A percentile compares a stretch with the other conserved stretches of the same genome.
Conservation (phyloP, 1,284 basidiomycete species). For the Porodaedalea pini region DNA sequence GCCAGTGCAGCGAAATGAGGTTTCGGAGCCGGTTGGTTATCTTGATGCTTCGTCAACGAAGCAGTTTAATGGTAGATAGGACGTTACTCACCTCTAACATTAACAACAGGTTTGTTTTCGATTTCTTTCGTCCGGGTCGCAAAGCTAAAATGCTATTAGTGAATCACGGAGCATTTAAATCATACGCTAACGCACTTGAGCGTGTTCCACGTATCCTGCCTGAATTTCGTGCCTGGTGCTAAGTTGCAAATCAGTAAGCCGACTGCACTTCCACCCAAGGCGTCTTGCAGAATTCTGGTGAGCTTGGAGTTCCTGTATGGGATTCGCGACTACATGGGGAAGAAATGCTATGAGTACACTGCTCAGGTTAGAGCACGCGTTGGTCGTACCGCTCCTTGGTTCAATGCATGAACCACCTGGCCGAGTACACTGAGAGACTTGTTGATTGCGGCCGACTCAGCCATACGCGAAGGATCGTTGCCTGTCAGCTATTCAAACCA, state of each 20-base stretch:
- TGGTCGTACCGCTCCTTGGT: conserved; percentile 58
- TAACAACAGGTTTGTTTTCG: conserved; percentile 72
- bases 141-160: conserved; percentile 46
- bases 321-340: conserved; percentile 54
- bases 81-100: conserved; percentile 57
- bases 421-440: conserved; percentile 78
- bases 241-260: conserved; percentile 81
- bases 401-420: conserved; percentile 80
- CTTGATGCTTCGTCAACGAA: conserved; percentile 30
- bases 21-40: conserved; percentile 52
- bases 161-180: conserved; percentile 1
- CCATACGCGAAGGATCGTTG: conserved; percentile 76
- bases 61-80: conserved; percentile 7
- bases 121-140: conserved; percentile 76
- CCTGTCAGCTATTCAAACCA: conserved; percentile 58
- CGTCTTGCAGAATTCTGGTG: conserved; percentile 80
- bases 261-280: conserved; percentile 72
- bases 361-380: conserved; percentile 6
- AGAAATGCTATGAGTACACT: conserved; percentile 4
- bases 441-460: conserved; percentile 81
- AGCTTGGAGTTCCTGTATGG: conserved; percentile 84
- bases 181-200: conserved; percentile 53
- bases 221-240: conserved; percentile 73
- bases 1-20: conserved; percentile 60
- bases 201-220: conserved; percentile 81